Conservation (phyloP, 1,284 basidiomycete genomes). For the Apiotrichum mycotoxinovorans region DNA sequence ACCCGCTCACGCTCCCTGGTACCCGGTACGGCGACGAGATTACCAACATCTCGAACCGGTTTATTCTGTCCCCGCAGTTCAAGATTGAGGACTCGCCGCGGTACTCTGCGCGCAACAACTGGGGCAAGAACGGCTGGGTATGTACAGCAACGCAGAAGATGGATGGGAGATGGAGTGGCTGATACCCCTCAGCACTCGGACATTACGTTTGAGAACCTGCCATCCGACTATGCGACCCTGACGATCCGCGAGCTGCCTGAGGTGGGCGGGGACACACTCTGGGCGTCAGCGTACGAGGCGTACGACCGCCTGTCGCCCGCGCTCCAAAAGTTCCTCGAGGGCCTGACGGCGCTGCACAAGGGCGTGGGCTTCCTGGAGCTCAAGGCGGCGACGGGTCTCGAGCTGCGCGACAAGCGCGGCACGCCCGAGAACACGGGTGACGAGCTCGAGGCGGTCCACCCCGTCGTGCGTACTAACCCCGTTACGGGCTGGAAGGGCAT, state of each 20-base stretch:
- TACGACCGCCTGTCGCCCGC: conserved; percentile 63
- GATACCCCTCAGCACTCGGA: conserved; percentile 47
- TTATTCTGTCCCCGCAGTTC: conserved; percentile 33
- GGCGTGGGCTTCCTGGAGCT: conserved; percentile 56
- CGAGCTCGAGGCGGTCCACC: conserved; percentile 63
- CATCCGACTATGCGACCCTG: conserved; percentile 61
- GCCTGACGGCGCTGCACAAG: conserved; percentile 59
- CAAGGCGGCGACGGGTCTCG: conserved; percentile 46
- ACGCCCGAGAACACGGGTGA: conserved; percentile 60
- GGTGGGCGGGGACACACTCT: conserved; percentile 52
- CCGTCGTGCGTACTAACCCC: conserved; percentile 46
- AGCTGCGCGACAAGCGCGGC: conserved; percentile 49
- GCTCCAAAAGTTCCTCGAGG: conserved; percentile 58
- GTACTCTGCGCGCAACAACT: conserved; percentile 53
- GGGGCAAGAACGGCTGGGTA: conserved; percentile 62
- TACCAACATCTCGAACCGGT: conserved; percentile 54
- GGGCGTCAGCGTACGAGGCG: conserved; percentile 59
- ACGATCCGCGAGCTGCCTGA: conserved; percentile 59
- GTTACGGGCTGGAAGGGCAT: conserved; percentile 73
- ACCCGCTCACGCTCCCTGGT: conserved; percentile 58
- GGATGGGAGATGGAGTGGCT: too few relatives aligned
- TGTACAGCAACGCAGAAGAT: background rate
- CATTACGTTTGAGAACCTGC: conserved; percentile 65
- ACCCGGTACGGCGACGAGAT: conserved; percentile 53
- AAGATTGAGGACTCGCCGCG: conserved; percentile 15